Conservation (phyloP, 2,329 filamentous ascomycete species). For the Arthrobotrys sphaeroides region DNA sequence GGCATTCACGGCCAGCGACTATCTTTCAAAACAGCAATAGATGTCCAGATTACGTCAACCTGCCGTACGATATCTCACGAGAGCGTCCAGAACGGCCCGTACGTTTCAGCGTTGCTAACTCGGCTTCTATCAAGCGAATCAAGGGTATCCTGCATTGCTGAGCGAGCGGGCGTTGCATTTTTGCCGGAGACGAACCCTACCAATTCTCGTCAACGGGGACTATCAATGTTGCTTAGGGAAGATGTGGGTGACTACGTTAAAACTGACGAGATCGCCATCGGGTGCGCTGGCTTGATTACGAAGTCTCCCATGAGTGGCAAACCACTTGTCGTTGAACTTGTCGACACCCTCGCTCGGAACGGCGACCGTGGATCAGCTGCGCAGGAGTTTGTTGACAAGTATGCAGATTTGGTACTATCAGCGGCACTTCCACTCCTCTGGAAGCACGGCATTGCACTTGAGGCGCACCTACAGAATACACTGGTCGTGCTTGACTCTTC, state of each 20-base stretch:
- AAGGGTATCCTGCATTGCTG: neutral
- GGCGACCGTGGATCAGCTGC: neutral
- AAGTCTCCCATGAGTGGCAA: constrained; percentile 13
- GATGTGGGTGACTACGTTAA: constrained; percentile 8
- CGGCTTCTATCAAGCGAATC: constrained; percentile 12
- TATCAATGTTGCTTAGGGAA: constrained; percentile 20
- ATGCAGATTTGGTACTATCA: constrained; percentile 25
- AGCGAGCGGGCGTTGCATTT: constrained; percentile 17
- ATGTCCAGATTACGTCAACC: constrained; percentile 33
- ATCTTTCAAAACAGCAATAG: constrained; percentile 33
- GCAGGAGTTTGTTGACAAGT: constrained; percentile 6
- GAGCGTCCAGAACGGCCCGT: constrained; percentile 27
- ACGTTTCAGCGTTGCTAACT: constrained; percentile 14
- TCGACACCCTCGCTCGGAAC: neutral
- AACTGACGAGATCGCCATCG: neutral
- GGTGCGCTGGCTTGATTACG: constrained; percentile 16
- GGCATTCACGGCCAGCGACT: constrained; percentile 16
- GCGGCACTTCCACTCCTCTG: constrained; percentile 15
- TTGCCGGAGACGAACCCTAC: neutral
- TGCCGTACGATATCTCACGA: constrained; percentile 30
- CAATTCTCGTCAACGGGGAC: constrained; percentile 3
- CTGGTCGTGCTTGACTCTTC: constrained; percentile 5
- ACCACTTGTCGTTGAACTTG: constrained; percentile 13
- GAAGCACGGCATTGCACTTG: constrained; percentile 25
- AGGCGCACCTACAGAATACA: constrained; percentile 32